These are phyloP conservation scores for Populus nigra DNA, from an alignment of 345 rosid species.

Conservation along the genomic window DNA sequence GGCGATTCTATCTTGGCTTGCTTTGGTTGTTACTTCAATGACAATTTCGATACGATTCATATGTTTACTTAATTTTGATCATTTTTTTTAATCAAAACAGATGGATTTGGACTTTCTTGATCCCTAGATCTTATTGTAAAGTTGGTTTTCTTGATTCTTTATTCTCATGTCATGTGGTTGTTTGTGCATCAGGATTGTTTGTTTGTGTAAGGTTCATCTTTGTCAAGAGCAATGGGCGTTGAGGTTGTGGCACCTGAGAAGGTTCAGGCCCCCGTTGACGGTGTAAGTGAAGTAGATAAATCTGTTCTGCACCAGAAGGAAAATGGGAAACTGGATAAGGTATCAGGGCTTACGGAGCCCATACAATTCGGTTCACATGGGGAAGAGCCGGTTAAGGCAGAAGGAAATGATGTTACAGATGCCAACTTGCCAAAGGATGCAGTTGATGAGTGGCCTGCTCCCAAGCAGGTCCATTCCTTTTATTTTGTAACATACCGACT, in stretches of 20 bases:
- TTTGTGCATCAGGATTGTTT: background rate
- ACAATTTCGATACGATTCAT: background rate
- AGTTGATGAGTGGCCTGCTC: constrained; percentile 79
- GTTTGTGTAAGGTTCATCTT: constrained; percentile 16
- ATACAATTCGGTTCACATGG: constrained; percentile 60
- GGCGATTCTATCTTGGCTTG: background rate
- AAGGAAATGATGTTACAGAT: constrained; percentile 37
- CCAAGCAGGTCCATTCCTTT: constrained; percentile 56
- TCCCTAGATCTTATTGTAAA: background rate
- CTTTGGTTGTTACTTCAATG: background rate
- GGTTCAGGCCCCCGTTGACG: constrained; percentile 53
- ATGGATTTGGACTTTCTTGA: background rate
- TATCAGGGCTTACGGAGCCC: constrained; percentile 31
- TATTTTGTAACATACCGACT: constrained; percentile 55
- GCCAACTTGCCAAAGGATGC: constrained; percentile 61
- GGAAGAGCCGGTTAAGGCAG: constrained; percentile 44
- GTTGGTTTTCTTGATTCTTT: background rate
- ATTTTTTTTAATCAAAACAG: background rate
- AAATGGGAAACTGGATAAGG: constrained; percentile 53
- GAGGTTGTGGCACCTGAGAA: constrained; percentile 77
- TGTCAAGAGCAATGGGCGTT: constrained; percentile 58
- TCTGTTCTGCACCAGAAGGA: constrained; percentile 33
- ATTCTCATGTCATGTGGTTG: background rate
- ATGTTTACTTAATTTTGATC: background rate
- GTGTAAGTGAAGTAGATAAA: constrained; percentile 36